Evolutionary conservation across 2,329 filamentous ascomycete species (phyloP), one percentile per base, ranked within the genome.

Genomic region (Plectosphaerella plurivora): DNA sequence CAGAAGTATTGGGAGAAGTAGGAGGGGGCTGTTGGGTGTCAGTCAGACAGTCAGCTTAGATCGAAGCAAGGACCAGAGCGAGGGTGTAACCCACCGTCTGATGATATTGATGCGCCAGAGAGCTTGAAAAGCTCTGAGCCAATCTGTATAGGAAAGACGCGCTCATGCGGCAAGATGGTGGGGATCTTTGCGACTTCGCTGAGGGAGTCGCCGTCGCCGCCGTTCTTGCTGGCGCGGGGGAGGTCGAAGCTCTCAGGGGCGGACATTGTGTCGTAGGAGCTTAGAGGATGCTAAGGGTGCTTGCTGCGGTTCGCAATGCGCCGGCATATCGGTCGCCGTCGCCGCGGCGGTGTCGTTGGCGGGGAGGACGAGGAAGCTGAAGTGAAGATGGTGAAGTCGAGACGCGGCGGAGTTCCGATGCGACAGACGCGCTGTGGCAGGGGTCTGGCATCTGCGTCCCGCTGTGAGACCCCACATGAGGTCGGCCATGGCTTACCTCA

Each of bases 1-100:
- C 86, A 79, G 69, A 97, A 97, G 74, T 94, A 97, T 61, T 91
- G 87, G 18, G 93, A 96, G 72, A 97, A 97, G 70, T 97, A 97
- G 48, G 92, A 97, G 53, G 93, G 93, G 63, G 91, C 93, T 96
- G 53, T 22, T 8, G 5, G 18, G 9, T 45, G 37, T 11, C 15
- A n/a, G 9, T 41, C 16, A 18, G 6, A 18, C 47, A 25, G 35
- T 60, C 64, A 50, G 65, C 60, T 54, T 15, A 48, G 16, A 24
- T 22, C 10, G 41, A 50, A 33, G 20, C 14, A 12, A 35, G 16
- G 35, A 9, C 22, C 39, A n/a, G 44, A 6, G 46, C 55, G 60
- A 49, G 22, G 22, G 22, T n/a, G 22, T 22, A 60, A 73, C 82
- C 64, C 65, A 88, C 85, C 84, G 70, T 90, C 87, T 41, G 85